phyloP scores from a whole-genome alignment of 208 protist species.

The Leishmania arabica region DNA sequence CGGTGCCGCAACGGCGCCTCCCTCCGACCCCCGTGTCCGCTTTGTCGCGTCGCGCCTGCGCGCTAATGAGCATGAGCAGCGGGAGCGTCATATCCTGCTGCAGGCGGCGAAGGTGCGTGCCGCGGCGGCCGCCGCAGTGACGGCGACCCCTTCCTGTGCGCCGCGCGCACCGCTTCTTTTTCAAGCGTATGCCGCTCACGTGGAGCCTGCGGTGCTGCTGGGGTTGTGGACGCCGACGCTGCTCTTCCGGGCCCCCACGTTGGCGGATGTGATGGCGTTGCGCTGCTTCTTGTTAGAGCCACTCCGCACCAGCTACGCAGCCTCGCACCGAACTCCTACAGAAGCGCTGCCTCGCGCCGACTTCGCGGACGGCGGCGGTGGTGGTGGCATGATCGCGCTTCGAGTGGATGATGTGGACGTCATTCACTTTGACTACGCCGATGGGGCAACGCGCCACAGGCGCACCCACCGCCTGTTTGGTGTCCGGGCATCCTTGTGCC shows the following conservation, averaged over 20 bases:
- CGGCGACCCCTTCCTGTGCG: background rate
- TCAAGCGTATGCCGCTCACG: constrained; percentile 40
- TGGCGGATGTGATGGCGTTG: constrained; percentile 60
- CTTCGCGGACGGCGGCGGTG: background rate
- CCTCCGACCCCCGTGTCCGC: background rate
- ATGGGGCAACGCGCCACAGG: background rate
- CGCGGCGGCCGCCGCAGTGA: background rate
- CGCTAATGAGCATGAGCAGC: constrained; percentile 14
- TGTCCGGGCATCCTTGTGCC: constrained; percentile 30
- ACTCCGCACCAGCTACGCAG: constrained; percentile 18
- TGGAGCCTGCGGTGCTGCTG: constrained; percentile 57
- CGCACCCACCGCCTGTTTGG: constrained; percentile 46
- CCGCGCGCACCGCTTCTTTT: background rate
- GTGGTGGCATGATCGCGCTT: background rate
- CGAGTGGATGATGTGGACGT: constrained; percentile 51
- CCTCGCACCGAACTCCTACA: background rate
- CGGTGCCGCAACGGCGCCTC: background rate
- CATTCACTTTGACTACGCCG: constrained; percentile 49
- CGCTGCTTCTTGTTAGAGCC: constrained; percentile 12
- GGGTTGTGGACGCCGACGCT: constrained; percentile 59
- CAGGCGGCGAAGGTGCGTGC: background rate
- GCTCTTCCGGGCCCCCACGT: constrained; percentile 55
- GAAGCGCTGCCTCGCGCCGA: background rate
- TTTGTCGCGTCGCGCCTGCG: constrained; percentile 7
- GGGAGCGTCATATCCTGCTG: constrained; percentile 3